Percentiles rank a stretch among this genome's conserved stretches.
Evolutionary conservation across 2,329 filamentous ascomycete species (phyloP).

Genomic region (Monosporascus cannonballus): DNA sequence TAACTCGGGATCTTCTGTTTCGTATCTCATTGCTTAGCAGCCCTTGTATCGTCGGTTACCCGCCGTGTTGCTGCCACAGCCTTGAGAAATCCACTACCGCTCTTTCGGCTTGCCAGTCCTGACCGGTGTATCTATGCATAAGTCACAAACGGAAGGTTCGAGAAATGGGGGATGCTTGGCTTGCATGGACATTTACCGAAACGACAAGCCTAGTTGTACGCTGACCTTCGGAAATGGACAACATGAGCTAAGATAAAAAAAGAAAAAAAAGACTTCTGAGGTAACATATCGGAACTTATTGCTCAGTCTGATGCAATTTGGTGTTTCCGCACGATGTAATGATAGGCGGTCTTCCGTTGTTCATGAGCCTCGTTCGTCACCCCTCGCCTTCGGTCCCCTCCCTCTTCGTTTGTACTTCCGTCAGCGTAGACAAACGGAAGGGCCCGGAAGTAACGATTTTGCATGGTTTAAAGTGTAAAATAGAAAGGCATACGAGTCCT

Average conservation of each 20-base stretch:
- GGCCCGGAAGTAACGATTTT: too few relatives aligned
- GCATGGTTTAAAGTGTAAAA: too few relatives aligned
- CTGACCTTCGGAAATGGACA: not conserved
- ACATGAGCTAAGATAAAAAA: not conserved
- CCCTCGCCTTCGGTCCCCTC: too few relatives aligned
- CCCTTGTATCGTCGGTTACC: not conserved
- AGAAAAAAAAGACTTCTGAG: not conserved
- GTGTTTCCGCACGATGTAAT: too few relatives aligned
- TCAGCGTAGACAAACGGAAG: too few relatives aligned
- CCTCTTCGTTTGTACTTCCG: too few relatives aligned
- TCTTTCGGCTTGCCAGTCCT: not conserved
- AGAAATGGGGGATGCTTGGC: not conserved
- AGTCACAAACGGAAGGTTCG: not conserved
- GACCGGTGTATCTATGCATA: not conserved
- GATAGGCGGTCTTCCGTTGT: too few relatives aligned
- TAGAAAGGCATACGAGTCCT: too few relatives aligned
- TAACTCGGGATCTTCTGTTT: not conserved
- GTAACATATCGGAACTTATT: not conserved
- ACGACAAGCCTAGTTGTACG: not conserved
- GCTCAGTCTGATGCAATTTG: too few relatives aligned
- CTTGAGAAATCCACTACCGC: not conserved
- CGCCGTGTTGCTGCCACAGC: not conserved
- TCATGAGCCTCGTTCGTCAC: too few relatives aligned
- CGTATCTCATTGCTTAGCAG: not conserved
- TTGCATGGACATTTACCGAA: not conserved